These are phyloP conservation scores for Candida montana DNA, from an alignment of 805 yeast genomes.

Conservation along the genomic window DNA sequence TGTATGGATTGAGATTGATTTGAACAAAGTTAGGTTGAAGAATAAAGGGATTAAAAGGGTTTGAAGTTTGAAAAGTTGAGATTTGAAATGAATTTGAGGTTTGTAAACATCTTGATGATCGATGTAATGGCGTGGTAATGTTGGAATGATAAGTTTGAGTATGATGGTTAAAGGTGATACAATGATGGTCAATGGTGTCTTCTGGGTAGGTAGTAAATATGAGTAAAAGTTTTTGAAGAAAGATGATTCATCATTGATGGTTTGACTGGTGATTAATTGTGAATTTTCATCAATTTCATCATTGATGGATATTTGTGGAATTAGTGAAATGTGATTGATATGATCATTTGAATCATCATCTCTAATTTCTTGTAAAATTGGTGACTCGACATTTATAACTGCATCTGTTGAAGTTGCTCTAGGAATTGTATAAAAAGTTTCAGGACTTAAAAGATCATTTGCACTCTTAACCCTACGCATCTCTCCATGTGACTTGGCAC, in stretches of 20 bases:
- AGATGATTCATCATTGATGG: neutral
- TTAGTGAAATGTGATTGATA: neutral
- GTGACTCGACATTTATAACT: neutral
- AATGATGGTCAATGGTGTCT: neutral
- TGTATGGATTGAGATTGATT: neutral
- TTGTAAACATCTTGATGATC: neutral
- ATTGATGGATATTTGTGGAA: slow-evolving; percentile 4
- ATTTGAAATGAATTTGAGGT: neutral
- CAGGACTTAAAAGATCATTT: neutral
- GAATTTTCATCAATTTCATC: neutral
- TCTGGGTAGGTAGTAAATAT: neutral
- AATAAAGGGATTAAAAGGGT: slow-evolving; percentile 1
- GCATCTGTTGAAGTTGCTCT: neutral
- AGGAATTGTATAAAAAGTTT: neutral
- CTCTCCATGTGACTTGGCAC: neutral
- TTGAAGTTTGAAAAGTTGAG: neutral
- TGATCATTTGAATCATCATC: neutral
- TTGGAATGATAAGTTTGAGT: slow-evolving; percentile 6
- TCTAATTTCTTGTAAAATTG: too few species aligned
- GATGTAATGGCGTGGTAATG: neutral
- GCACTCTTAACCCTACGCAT: slow-evolving; percentile 1
- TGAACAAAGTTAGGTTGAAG: neutral
- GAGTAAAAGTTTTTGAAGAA: neutral
- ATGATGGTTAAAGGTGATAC: slow-evolving; percentile 2
- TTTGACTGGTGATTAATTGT: neutral